Base-by-base conservation (phyloP, 2,329 filamentous ascomycete species). In the Graphiopsis chlorocephala region DNA sequence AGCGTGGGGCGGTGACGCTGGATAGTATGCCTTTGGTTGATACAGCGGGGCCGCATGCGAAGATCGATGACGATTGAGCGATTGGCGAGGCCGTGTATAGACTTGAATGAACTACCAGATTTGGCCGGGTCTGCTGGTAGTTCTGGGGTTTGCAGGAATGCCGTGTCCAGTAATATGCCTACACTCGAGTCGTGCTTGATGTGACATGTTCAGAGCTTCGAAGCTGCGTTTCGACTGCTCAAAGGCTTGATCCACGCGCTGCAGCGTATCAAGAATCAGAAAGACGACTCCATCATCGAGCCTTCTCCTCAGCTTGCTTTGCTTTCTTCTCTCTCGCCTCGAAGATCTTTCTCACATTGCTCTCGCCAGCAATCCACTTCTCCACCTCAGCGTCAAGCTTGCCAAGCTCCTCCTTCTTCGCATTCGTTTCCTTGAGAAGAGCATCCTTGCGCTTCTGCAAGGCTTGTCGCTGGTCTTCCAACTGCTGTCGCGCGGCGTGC, bases 301-400 rank as follows among this genome's bases (percentile, higher is more conserved):
- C 60, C 57, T 56, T 64, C 61, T 58, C 59, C 63, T 64, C 66
- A 38, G 53, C 29, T 28, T 63, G 61, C n/a, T 52, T 55, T 6
- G 48, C 35, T 62, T 70, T 72, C 68, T 69, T 71, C 64, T 70
- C 68, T 38, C 71, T 67, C 64, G 65, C 69, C 29, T 72, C 72
- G 45, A 76, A 73, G 7, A 74, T 57, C 64, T 71, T 72, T 64
- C 68, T 56, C 42, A 72, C 69, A 17, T 62, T 66, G 26, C 68
- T 68, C 66, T 73, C 69, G 3, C 72, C 71, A 17, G 38, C 64
- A 17, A 75, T 53, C 74, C 72, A 76, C 65, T 73, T 76, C 79
- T 98, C 95, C 64, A 98, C 81, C 77, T 97, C 92, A 73, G 91
- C 90, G 72, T 99, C 95, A 66, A 99, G 81, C 73, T 90, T 97